Evolutionary conservation across 805 yeast species (phyloP), one percentile per base, ranked within the genome.

Genomic region (Pichia gijzeniarum): DNA sequence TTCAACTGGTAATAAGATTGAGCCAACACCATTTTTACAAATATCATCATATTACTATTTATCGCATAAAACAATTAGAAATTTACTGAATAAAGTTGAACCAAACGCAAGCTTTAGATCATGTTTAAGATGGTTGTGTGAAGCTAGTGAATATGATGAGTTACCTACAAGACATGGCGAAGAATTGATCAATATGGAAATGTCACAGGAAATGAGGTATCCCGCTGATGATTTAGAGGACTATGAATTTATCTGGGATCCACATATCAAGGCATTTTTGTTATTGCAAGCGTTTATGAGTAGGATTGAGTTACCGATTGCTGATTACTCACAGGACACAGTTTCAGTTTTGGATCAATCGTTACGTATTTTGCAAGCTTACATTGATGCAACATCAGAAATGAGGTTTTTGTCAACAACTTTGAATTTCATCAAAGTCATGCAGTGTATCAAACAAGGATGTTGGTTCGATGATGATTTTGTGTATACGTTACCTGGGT

Each of bases 281-380:
- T 70, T 85, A 53, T 59, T 85, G 8, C 93, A 85, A 59, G 90
- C 91, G 0, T 82, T 73, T 54, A 77, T 85, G 74, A 68, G 77
- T 32, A 67, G 89, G 40, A 69, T 79, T 5, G 93, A 86, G 48
- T 69, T 93, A 40, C 99, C 98, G 2, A 86, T 93, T 57, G 95
- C 95, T 0, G 99, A 93, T 70, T 93, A 93, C 60, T 72, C 84
- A 9, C 98, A 91, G 60, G 99, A 93, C 63, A 89, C 96, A 0
- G 79, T 89, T 13, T 82, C 97, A 0, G 95, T 93, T 9, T 68
- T 93, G 47, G 99, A 95, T 59, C 99, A 93, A 67, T 80, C 95
- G 7, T 70, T 93, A 58, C 95, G 99, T 76, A 83, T 93, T 51
- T 66, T 90, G 44, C 99, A 93, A 60, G 97, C 98, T 0, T 83